These are phyloP conservation scores for Escallonia herrerae DNA, from an alignment of 129 eudicot genomes.

Conservation along the genomic window DNA sequence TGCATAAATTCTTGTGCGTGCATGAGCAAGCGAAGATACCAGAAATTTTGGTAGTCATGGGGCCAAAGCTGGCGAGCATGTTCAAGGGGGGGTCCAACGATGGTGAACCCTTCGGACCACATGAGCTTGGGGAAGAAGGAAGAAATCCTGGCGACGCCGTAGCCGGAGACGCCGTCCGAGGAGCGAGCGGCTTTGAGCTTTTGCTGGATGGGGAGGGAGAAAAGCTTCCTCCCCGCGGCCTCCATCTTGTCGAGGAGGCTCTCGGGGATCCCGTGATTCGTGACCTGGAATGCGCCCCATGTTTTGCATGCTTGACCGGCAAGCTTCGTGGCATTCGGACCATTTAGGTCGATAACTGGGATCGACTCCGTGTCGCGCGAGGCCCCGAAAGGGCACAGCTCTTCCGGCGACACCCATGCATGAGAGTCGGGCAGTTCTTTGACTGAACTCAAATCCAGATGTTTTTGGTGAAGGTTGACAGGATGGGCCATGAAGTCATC, in stretches of 20 bases:
- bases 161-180: constrained; percentile 61
- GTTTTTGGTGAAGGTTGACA: constrained; percentile 18
- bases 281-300: constrained; percentile 82
- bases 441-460: constrained; percentile 51
- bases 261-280: constrained; percentile 52
- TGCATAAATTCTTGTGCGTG: neutral
- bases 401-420: constrained; percentile 41
- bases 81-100: constrained; percentile 59
- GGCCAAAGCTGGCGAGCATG: constrained; percentile 95
- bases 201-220: constrained; percentile 68
- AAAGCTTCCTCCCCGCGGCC: constrained; percentile 38
- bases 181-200: constrained; percentile 70
- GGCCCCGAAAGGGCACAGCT: neutral
- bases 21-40: constrained; percentile 39
- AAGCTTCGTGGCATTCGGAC: constrained; percentile 32
- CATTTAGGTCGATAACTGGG: constrained; percentile 54
- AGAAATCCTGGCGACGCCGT: constrained; percentile 73
- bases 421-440: constrained; percentile 81
- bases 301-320: constrained; percentile 82
- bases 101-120: constrained; percentile 98
- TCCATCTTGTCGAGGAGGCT: constrained; percentile 41
- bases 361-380: constrained; percentile 19
- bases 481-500: constrained; percentile 19
- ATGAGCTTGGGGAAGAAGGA: constrained; percentile 69
- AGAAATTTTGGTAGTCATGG: constrained; percentile 46